Conservation (phyloP, 371 early-diverging fungal genomes). For the Gilbertella persicaria region DNA sequence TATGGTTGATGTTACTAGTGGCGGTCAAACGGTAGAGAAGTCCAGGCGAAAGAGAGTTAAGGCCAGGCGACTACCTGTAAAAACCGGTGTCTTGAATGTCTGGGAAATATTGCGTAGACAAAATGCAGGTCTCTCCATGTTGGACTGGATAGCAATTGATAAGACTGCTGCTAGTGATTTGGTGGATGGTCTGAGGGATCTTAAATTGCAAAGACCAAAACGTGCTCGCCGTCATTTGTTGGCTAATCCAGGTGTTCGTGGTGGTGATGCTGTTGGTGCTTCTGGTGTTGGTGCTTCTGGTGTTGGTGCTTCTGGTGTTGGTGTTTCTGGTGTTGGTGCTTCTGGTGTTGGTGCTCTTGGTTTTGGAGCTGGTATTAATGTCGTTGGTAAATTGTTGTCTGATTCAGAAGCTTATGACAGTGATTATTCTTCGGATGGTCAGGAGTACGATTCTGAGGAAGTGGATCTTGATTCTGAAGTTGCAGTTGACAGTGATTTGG, state of each 20-base stretch:
- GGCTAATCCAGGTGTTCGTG: neutral
- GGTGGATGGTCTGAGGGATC: slow-evolving; percentile 9
- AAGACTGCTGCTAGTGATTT: slow-evolving; percentile 12
- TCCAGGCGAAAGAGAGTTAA: neutral
- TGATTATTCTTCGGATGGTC: neutral
- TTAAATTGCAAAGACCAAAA: neutral
- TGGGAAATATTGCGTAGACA: slow-evolving; percentile 3
- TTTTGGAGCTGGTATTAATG: neutral
- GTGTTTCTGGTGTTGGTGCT: neutral
- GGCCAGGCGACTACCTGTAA: slow-evolving; percentile 1
- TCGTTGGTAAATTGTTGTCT: no score
- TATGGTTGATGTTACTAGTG: no score
- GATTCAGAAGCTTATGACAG: no score
- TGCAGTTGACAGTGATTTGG: neutral
- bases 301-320: neutral
- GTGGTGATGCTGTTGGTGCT: neutral
- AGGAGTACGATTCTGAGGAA: neutral
- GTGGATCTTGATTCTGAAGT: neutral
- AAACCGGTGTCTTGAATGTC: neutral
- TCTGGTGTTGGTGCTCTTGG: neutral
- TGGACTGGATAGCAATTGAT: slow-evolving; percentile 20
- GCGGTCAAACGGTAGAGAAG: no score
- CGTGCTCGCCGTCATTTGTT: neutral
- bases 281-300: no score
- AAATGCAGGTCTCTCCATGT: slow-evolving; percentile 13